Conservation (phyloP, 108 stramenopile genomes). For the Stephanodiscus triporus region DNA sequence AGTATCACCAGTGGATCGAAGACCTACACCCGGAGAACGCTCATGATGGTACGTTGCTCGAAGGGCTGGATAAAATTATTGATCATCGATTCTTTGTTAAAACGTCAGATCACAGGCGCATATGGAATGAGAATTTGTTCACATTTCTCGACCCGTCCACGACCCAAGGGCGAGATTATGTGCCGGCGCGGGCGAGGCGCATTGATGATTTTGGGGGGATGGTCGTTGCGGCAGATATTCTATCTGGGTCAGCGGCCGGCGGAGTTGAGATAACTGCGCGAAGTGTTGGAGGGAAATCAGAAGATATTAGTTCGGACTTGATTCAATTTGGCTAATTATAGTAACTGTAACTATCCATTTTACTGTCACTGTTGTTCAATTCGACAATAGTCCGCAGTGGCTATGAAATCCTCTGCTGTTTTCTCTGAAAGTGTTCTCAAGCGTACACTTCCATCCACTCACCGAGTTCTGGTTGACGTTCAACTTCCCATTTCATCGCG, state of each 20-base stretch:
- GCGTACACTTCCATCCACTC: too few species aligned
- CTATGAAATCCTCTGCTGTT: too few species aligned
- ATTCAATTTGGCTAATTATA: background rate
- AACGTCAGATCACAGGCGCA: slow-evolving; percentile 65
- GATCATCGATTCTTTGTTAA: slow-evolving; percentile 81
- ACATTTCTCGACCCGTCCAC: slow-evolving; percentile 22
- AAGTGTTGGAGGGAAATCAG: background rate
- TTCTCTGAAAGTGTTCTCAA: too few species aligned
- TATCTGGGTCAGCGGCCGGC: slow-evolving; percentile 13
- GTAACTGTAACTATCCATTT: background rate
- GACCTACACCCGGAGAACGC: slow-evolving; percentile 79
- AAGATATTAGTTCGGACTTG: background rate
- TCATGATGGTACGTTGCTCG: slow-evolving; percentile 39
- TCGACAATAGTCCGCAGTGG: too few species aligned
- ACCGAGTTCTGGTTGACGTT: too few species aligned
- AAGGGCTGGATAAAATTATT: slow-evolving; percentile 52
- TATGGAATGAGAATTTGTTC: slow-evolving; percentile 67
- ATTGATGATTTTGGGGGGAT: slow-evolving; percentile 31
- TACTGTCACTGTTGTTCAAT: background rate
- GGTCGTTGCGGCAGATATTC: slow-evolving; percentile 38
- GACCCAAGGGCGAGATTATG: slow-evolving; percentile 21
- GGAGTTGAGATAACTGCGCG: background rate
- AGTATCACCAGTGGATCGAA: slow-evolving; percentile 76
- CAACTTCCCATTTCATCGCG: too few species aligned
- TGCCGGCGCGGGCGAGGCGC: slow-evolving; percentile 34